Conservation (phyloP, 306 rosid genomes). For the Quercus parvula region DNA sequence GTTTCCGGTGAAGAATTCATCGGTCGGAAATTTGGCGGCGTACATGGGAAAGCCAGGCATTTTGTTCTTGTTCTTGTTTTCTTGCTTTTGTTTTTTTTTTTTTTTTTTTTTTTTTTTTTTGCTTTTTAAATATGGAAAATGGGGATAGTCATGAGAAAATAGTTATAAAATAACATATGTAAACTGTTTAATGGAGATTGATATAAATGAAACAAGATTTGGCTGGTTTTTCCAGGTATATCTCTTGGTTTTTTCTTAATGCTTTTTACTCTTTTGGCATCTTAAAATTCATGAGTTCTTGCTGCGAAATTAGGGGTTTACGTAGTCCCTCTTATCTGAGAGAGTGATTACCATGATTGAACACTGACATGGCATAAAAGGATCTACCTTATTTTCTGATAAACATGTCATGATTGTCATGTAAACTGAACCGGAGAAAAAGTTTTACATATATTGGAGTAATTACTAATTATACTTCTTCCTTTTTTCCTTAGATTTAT, state of each 20-base stretch:
- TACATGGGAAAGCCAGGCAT: constrained; percentile 99
- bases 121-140: constrained; percentile 8
- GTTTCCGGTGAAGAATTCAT: constrained; percentile 45
- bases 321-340: background rate
- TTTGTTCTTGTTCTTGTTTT: constrained; percentile 27
- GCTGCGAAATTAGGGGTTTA: background rate
- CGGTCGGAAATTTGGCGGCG: constrained; percentile 46
- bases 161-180: constrained; percentile 17
- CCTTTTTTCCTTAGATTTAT: no score
- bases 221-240: constrained; percentile 54
- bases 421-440: background rate
- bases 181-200: constrained; percentile 30
- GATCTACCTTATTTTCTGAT: background rate
- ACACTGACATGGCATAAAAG: background rate
- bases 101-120: background rate
- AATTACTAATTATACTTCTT: no score
- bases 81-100: background rate
- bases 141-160: constrained; percentile 19
- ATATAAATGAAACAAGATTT: constrained; percentile 37
- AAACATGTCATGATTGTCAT: background rate
- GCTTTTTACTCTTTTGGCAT: background rate
- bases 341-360: background rate
- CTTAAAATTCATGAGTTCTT: background rate
- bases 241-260: background rate
- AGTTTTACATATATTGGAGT: no score